A percentile compares a stretch with the other conserved stretches of the same genome.
phyloP scores from a whole-genome alignment of 441 rosid genomes.

The Codiaeum variegatum region DNA sequence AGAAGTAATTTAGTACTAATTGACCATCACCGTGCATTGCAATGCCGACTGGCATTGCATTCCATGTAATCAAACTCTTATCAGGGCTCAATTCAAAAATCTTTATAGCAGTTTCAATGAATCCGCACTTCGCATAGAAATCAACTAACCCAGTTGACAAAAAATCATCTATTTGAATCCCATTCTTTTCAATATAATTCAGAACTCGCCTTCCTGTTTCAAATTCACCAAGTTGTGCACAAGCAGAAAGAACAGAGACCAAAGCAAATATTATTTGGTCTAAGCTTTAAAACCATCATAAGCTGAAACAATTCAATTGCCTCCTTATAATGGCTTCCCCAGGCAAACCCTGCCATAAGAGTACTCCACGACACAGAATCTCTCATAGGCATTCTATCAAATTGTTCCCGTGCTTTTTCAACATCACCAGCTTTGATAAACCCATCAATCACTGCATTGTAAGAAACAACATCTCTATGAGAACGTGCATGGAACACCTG shows the following conservation, averaged over 20 bases:
- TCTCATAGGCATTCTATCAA: conserved; percentile 46
- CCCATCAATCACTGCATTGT: conserved; percentile 52
- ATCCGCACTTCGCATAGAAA: conserved; percentile 65
- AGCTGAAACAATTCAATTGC: conserved; percentile 43
- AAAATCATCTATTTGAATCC: conserved; percentile 41
- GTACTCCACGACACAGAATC: conserved; percentile 68
- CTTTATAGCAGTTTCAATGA: conserved; percentile 36
- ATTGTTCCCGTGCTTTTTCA: conserved; percentile 40
- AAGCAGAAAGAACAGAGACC: conserved; percentile 70
- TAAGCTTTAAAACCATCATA: conserved; percentile 38
- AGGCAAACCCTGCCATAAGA: conserved; percentile 54
- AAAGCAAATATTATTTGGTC: conserved; percentile 49
- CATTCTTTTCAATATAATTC: conserved; percentile 30
- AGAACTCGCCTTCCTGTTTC: conserved; percentile 52
- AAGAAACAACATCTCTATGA: conserved; percentile 47
- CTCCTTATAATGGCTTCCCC: conserved; percentile 32
- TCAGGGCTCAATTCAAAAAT: conserved; percentile 46
- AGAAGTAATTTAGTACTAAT: conserved; percentile 40
- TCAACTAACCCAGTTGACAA: conserved; percentile 63
- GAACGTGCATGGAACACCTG: conserved; percentile 47
- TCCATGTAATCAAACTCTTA: conserved; percentile 56
- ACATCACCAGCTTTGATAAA: conserved; percentile 45
- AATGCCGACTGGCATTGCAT: conserved; percentile 62
- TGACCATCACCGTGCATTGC: conserved; percentile 59
- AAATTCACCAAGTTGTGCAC: conserved; percentile 56